Evolutionary conservation across 2,329 filamentous ascomycete genomes (phyloP).

Genomic region (Trichoderma afroharzianum): DNA sequence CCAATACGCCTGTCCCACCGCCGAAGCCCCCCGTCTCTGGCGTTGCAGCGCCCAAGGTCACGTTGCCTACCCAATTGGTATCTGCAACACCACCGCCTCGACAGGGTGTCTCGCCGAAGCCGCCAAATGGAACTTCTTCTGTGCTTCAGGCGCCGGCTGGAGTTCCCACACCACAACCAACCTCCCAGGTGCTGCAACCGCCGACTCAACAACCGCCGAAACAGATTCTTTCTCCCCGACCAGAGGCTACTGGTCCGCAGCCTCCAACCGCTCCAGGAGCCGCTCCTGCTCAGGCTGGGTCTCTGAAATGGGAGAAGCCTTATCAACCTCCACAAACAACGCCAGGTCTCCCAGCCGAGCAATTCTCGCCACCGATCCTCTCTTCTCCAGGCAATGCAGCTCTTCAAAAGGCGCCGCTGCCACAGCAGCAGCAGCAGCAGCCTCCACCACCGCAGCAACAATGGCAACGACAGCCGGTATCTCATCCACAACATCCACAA

Average conservation of each 20-base stretch:
- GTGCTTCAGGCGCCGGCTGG: constrained; percentile 38
- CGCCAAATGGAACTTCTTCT: constrained; percentile 28
- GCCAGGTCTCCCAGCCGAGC: constrained; percentile 26
- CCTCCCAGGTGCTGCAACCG: constrained; percentile 31
- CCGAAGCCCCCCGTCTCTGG: constrained; percentile 31
- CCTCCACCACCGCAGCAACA: constrained; percentile 21
- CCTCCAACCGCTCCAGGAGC: constrained; percentile 25
- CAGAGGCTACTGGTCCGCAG: constrained; percentile 29
- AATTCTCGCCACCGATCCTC: constrained; percentile 24
- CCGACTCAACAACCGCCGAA: constrained; percentile 30
- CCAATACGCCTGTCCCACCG: constrained; percentile 35
- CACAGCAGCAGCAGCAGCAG: constrained; percentile 23
- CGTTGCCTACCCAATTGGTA: constrained; percentile 29
- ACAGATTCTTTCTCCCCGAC: constrained; percentile 33
- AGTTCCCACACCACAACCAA: constrained; percentile 26
- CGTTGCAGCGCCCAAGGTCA: constrained; percentile 25
- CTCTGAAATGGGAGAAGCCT: constrained; percentile 41
- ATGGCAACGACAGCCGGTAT: constrained; percentile 20
- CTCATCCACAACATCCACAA: constrained; percentile 22
- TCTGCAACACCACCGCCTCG: constrained; percentile 28
- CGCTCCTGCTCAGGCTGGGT: constrained; percentile 25
- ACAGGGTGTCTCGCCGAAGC: constrained; percentile 31
- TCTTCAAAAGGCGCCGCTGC: constrained; percentile 23
- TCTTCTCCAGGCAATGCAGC: constrained; percentile 23
- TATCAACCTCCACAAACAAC: constrained; percentile 34